Conservation (phyloP, 1,284 basidiomycete genomes). For the Moniliella sp. region DNA sequence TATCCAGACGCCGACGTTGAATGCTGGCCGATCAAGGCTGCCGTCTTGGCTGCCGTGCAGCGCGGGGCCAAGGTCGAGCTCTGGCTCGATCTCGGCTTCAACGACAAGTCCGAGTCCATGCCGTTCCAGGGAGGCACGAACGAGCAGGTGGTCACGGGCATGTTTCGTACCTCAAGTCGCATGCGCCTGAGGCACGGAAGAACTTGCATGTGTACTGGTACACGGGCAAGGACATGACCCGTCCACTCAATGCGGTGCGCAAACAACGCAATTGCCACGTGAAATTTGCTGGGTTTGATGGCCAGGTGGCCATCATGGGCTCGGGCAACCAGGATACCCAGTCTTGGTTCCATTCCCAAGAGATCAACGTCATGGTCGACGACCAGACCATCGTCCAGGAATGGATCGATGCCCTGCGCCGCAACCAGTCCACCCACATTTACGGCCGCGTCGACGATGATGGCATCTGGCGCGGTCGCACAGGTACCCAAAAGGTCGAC, state of each 20-base stretch:
- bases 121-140: slow-evolving; percentile 62
- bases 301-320: slow-evolving; percentile 49
- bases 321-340: slow-evolving; percentile 43
- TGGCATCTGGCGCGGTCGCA: slow-evolving; percentile 48
- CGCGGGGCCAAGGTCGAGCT: slow-evolving; percentile 45
- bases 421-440: slow-evolving; percentile 50
- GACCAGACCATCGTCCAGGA: slow-evolving; percentile 43
- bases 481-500: slow-evolving; percentile 14
- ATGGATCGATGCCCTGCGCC: slow-evolving; percentile 45
- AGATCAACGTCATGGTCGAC: slow-evolving; percentile 57
- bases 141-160: slow-evolving; percentile 48
- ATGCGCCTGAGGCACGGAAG: slow-evolving; percentile 35
- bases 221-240: slow-evolving; percentile 48
- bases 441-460: slow-evolving; percentile 47
- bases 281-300: slow-evolving; percentile 54
- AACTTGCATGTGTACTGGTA: slow-evolving; percentile 48
- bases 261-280: slow-evolving; percentile 53
- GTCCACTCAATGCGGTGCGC: slow-evolving; percentile 49
- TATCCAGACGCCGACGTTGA: slow-evolving; percentile 48
- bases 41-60: slow-evolving; percentile 45
- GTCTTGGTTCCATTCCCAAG: slow-evolving; percentile 55
- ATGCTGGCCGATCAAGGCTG: slow-evolving; percentile 49
- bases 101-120: slow-evolving; percentile 44
- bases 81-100: slow-evolving; percentile 36
- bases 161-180: slow-evolving; percentile 38